phyloP scores from a whole-genome alignment of 768 basidiomycete species.

The Nidula microcarpa region DNA sequence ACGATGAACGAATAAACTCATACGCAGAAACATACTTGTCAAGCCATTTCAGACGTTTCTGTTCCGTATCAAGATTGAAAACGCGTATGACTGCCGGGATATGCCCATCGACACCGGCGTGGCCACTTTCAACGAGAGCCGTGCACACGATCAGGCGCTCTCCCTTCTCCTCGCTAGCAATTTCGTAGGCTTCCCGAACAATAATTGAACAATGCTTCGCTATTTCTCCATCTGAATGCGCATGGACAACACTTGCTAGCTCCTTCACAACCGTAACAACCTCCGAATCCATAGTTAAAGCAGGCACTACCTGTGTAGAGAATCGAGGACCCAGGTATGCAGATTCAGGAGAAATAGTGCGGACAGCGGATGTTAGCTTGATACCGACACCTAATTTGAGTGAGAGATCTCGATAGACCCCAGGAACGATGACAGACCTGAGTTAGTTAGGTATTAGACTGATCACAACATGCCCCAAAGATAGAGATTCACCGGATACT shows the following conservation, averaged over 20 bases:
- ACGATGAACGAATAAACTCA: not conserved
- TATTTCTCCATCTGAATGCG: constrained; percentile 42
- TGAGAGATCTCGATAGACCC: constrained; percentile 38
- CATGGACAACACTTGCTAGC: constrained; percentile 49
- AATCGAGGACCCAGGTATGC: constrained; percentile 56
- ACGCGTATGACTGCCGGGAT: constrained; percentile 46
- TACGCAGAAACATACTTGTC: constrained; percentile 32
- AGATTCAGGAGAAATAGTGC: constrained; percentile 58
- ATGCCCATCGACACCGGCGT: constrained; percentile 40
- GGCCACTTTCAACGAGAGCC: constrained; percentile 52
- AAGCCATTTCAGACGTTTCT: constrained; percentile 46
- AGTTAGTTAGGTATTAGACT: too few species aligned
- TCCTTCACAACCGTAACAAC: constrained; percentile 54
- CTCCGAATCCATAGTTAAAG: constrained; percentile 40
- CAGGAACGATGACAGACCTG: constrained; percentile 53
- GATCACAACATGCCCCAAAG: not conserved
- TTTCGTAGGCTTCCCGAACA: constrained; percentile 51
- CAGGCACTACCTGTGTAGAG: constrained; percentile 48
- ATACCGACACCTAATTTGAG: constrained; percentile 55
- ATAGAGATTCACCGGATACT: constrained; percentile 39
- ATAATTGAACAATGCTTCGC: constrained; percentile 54
- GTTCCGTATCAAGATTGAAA: constrained; percentile 48
- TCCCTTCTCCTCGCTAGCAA: constrained; percentile 38
- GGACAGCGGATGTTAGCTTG: constrained; percentile 54
- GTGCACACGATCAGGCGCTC: constrained; percentile 57